phyloP scores from a whole-genome alignment of 2,329 filamentous ascomycete genomes.

The Metarhizium sp. region DNA sequence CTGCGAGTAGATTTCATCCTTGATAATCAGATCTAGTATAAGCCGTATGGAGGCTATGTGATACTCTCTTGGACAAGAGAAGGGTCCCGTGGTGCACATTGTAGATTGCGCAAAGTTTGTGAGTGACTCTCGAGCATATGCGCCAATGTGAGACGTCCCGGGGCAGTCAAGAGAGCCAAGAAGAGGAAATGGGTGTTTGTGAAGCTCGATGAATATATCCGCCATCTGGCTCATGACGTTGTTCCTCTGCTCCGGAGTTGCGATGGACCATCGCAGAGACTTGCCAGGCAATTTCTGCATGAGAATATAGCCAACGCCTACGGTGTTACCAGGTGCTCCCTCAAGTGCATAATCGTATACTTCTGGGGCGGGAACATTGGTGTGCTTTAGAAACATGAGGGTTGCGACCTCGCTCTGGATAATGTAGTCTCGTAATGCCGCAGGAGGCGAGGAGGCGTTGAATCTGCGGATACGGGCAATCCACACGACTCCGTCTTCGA shows the following conservation, averaged over 20 bases:
- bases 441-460: conserved; percentile 30
- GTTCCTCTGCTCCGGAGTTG: conserved; percentile 20
- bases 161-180: conserved; percentile 25
- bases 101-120: conserved; percentile 20
- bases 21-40: conserved; percentile 27
- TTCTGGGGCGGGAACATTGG: conserved; percentile 25
- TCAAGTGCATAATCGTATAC: conserved; percentile 27
- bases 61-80: conserved; percentile 25
- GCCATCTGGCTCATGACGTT: conserved; percentile 28
- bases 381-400: conserved; percentile 27
- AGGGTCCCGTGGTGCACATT: conserved; percentile 24
- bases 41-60: conserved; percentile 21
- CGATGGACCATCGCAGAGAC: conserved; percentile 24
- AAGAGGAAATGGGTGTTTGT: conserved; percentile 23
- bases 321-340: conserved; percentile 15
- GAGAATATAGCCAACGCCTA: conserved; percentile 31
- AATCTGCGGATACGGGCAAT: conserved; percentile 30
- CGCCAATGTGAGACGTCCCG: conserved; percentile 18
- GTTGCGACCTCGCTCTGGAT: conserved; percentile 31
- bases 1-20: conserved; percentile 25
- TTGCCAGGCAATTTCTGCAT: conserved; percentile 31
- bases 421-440: conserved; percentile 23
- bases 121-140: conserved; percentile 28
- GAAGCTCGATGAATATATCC: conserved; percentile 28
- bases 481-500: conserved; percentile 33